phyloP scores from a whole-genome alignment of 1,139 yeast genomes.

The Candida tropicalis region DNA sequence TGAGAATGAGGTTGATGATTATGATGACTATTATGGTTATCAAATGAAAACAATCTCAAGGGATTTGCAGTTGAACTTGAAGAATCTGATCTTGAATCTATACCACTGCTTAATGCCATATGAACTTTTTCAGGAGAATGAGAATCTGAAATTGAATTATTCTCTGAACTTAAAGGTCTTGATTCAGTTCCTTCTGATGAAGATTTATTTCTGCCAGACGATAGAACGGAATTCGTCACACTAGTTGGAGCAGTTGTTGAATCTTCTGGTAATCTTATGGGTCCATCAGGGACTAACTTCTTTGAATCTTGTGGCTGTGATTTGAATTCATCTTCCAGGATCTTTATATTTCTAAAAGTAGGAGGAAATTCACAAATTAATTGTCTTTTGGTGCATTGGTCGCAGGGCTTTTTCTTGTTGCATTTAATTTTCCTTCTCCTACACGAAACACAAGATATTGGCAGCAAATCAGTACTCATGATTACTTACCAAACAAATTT shows the following conservation, averaged over 20 bases:
- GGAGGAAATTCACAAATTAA: constrained; percentile 42
- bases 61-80: constrained; percentile 5
- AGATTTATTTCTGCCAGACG: constrained; percentile 1
- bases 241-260: background rate
- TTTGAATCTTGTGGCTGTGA: constrained; percentile 1
- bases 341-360: constrained; percentile 40
- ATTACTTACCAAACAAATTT: background rate
- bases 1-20: too few species aligned
- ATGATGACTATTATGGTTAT: too few species aligned
- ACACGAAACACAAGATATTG: constrained; percentile 47
- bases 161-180: background rate
- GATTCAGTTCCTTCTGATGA: constrained; percentile 4
- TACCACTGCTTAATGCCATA: background rate
- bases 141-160: background rate
- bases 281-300: background rate
- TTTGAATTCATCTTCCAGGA: constrained; percentile 27
- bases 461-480: constrained; percentile 28
- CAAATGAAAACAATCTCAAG: background rate
- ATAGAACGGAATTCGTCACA: background rate
- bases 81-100: constrained; percentile 7
- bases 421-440: constrained; percentile 45
- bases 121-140: background rate
- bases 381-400: constrained; percentile 37
- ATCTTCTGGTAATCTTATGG: background rate
- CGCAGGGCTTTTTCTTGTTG: constrained; percentile 43